phyloP scores from a whole-genome alignment of 2,329 filamentous ascomycete species.

The Pseudogymnoascus sp. region DNA sequence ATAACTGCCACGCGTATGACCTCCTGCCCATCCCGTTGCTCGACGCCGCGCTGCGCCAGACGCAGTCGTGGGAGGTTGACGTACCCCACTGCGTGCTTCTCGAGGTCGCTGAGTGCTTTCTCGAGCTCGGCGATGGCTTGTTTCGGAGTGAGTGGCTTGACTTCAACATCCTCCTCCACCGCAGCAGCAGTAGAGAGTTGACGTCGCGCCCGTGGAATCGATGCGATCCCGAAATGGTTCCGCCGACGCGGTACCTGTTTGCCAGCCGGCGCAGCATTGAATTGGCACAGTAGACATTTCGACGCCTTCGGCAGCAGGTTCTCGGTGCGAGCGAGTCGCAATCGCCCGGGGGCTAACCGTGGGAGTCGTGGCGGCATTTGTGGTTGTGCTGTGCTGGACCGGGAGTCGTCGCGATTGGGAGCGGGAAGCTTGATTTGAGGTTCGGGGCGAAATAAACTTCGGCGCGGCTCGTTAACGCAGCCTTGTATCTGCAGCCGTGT shows the following conservation, averaged over 20 bases:
- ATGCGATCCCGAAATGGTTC: neutral
- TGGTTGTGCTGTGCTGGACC: slow-evolving; percentile 14
- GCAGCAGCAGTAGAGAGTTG: neutral
- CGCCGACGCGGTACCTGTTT: neutral
- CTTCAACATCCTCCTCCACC: neutral
- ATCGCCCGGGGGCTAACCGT: slow-evolving; percentile 18
- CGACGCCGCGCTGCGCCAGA: slow-evolving; percentile 58
- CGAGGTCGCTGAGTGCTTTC: slow-evolving; percentile 46
- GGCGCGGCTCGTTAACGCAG: neutral
- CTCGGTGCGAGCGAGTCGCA: slow-evolving; percentile 7
- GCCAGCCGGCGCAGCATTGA: neutral
- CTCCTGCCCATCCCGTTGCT: slow-evolving; percentile 48
- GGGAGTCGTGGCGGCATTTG: slow-evolving; percentile 28
- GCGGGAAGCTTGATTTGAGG: neutral
- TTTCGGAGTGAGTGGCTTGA: neutral
- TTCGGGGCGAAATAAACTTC: neutral
- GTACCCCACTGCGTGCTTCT: slow-evolving; percentile 51
- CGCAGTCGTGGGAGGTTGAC: slow-evolving; percentile 63
- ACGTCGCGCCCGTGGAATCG: neutral
- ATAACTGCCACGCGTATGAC: slow-evolving; percentile 51
- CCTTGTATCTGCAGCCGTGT: neutral
- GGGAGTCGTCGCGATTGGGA: neutral
- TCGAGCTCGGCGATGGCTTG: slow-evolving; percentile 19
- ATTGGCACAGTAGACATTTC: neutral
- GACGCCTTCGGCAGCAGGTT: neutral